Evolutionary conservation across 352 stramenopile species (phyloP).

Genomic region (Phytophthora tubulina): DNA sequence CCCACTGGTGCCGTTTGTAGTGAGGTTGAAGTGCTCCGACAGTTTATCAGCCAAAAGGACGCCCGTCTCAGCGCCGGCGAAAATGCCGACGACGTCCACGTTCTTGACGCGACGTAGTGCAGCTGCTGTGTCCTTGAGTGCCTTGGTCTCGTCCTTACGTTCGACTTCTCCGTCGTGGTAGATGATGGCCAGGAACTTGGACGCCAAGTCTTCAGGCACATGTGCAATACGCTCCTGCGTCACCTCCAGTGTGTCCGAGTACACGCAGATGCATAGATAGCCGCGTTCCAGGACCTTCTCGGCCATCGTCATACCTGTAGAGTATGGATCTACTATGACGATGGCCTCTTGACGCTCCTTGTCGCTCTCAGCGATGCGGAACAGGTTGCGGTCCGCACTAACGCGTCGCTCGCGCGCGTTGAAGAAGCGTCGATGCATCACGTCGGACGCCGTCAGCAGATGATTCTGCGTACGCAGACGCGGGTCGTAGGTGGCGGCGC

Average conservation of each 20-base stretch:
- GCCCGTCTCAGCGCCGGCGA: constrained; percentile 94
- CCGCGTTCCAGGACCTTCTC: constrained; percentile 89
- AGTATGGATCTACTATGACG: constrained; percentile 97
- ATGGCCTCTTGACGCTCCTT: constrained; percentile 64
- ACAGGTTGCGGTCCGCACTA: constrained; percentile 54
- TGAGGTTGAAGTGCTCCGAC: constrained; percentile 89
- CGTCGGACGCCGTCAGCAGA: constrained; percentile 77
- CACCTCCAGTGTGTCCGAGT: constrained; percentile 82
- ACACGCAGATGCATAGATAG: constrained; percentile 83
- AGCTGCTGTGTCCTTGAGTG: constrained; percentile 49
- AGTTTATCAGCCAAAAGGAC: constrained; percentile 93
- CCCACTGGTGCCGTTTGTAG: constrained; percentile 84
- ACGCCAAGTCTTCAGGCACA: constrained; percentile 57
- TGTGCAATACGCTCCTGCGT: constrained; percentile 80
- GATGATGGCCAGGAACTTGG: constrained; percentile 69
- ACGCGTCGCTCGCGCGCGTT: constrained; percentile 79
- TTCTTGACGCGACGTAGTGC: constrained; percentile 48
- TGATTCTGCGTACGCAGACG: constrained; percentile 68
- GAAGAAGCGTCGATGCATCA: constrained; percentile 85
- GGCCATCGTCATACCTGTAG: constrained; percentile 93
- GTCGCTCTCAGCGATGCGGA: constrained; percentile 65
- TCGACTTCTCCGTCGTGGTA: constrained; percentile 73
- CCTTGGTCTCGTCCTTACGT: constrained; percentile 33
- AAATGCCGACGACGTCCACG: constrained; percentile 79
- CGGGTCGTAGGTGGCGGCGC: constrained; percentile 82